Evolutionary conservation across 805 yeast species (phyloP).

Genomic region (Debaryomyces prosopidis): DNA sequence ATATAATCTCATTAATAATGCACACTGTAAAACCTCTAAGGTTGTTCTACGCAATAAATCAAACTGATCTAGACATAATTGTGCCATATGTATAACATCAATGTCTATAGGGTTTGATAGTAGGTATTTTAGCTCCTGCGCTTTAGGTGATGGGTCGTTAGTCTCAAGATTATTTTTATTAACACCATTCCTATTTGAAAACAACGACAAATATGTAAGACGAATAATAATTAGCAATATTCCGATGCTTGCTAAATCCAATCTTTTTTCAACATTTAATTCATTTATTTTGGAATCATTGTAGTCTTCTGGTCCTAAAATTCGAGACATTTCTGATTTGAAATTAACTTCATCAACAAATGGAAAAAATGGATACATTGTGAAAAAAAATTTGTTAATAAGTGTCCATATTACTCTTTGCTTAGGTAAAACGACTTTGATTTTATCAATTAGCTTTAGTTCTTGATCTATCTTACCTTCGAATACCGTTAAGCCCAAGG

Average conservation of each 20-base stretch:
- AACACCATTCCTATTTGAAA: slow-evolving; percentile 31
- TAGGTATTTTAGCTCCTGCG: slow-evolving; percentile 26
- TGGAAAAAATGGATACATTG: slow-evolving; percentile 65
- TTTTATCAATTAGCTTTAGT: slow-evolving; percentile 41
- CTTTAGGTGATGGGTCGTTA: slow-evolving; percentile 18
- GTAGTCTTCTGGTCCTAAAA: slow-evolving; percentile 42
- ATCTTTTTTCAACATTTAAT: slow-evolving; percentile 28
- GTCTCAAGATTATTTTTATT: slow-evolving; percentile 30
- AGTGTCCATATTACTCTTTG: slow-evolving; percentile 56
- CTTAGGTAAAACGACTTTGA: slow-evolving; percentile 49
- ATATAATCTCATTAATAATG: slow-evolving; percentile 53
- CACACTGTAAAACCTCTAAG: slow-evolving; percentile 53
- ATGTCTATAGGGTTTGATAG: slow-evolving; percentile 31
- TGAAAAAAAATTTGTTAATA: slow-evolving; percentile 58
- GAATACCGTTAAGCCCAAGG: slow-evolving; percentile 34
- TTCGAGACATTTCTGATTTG: slow-evolving; percentile 39
- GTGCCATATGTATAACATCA: slow-evolving; percentile 32
- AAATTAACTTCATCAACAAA: slow-evolving; percentile 60
- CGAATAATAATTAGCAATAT: slow-evolving; percentile 34
- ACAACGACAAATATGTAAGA: slow-evolving; percentile 35
- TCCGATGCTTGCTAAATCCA: slow-evolving; percentile 38
- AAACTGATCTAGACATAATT: slow-evolving; percentile 37
- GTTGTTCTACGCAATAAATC: slow-evolving; percentile 39
- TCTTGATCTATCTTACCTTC: slow-evolving; percentile 33
- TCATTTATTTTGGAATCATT: slow-evolving; percentile 18